Evolutionary conservation across 2,329 filamentous ascomycete genomes (phyloP), one percentile per base, ranked within the genome.

Genomic region (Fusarium sp.): DNA sequence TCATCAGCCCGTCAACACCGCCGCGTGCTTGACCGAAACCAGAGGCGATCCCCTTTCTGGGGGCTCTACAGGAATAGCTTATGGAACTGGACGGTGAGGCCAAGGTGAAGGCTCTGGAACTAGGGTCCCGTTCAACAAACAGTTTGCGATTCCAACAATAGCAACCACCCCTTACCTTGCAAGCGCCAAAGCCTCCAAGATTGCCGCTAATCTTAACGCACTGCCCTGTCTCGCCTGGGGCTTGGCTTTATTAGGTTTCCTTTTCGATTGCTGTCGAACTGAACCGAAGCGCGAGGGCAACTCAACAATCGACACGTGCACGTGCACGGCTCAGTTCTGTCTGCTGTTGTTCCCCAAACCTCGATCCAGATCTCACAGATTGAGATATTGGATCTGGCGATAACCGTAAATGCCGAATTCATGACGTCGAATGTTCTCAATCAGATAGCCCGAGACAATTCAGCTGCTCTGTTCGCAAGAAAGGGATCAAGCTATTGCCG

Each of bases 131-230:
- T 67, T 68, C 66, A 68, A 68, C 66, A 65, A 68, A 68, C 66
- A 65, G 33, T 54, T 63, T 63, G 47, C 55, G 47, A 49, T 53
- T 69, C 58, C 66, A 66, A 66, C 57, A 67, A 69, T 64, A 66
- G 53, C 48, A 69, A 55, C 54, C 13, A 35, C 39, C 45, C 23
- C 45, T 36, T 31, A 31, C 35, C 38, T 25, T 32, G 29, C 29
- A 10, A 31, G 25, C 41, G 27, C 25, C 41, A 43, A 31, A 25
- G 36, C 36, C 46, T 32, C 25, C 7, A 27, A 15, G 27, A 19
- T 29, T 19, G n/a, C 27, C 15, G 35, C 35, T 10, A 36, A 19
- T 31, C 29, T 31, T 33, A n/a, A 37, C 11, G 27, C 27, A 14
- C 36, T 37, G 49, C 42, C 36, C 48, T 39, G 43, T 37, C 36